A percentile compares a stretch with the other conserved stretches of the same genome.
These are phyloP conservation scores for Trichoderma aggressivum DNA, from an alignment of 2,329 filamentous ascomycete genomes.

Conservation along the genomic window DNA sequence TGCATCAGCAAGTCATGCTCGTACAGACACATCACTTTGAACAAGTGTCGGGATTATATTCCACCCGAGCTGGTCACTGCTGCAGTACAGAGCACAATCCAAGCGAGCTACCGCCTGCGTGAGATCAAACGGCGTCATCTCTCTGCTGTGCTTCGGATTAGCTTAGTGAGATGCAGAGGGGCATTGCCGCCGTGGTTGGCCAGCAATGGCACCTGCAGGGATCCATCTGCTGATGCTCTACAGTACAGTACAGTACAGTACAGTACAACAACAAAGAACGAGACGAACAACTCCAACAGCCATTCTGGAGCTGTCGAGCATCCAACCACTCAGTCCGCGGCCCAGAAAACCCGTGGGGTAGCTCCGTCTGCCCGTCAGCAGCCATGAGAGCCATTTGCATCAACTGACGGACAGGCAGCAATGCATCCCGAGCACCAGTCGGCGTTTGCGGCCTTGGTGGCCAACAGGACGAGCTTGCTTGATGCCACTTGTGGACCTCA, in stretches of 20 bases:
- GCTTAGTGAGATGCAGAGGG: not conserved
- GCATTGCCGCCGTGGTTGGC: not conserved
- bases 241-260: too few species aligned
- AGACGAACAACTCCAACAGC: not conserved
- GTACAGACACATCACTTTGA: not conserved
- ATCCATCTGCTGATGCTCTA: too few species aligned
- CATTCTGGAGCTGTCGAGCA: not conserved
- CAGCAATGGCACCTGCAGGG: not conserved
- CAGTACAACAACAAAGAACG: not conserved
- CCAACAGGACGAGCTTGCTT: conserved; percentile 4
- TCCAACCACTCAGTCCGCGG: not conserved
- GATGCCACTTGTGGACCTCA: conserved; percentile 15
- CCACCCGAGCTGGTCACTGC: not conserved
- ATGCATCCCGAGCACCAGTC: conserved; percentile 9
- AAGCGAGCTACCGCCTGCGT: not conserved
- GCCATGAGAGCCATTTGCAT: not conserved
- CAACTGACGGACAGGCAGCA: conserved; percentile 17
- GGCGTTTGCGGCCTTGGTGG: conserved; percentile 7
- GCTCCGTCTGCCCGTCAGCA: not conserved
- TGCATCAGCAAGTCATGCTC: not conserved
- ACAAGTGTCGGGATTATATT: not conserved
- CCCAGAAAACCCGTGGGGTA: conserved; percentile 11
- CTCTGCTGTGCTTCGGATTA: not conserved
- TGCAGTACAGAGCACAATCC: not conserved
- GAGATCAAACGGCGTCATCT: not conserved